phyloP scores from a whole-genome alignment of 148 eudicot genomes.

The Spergularia bocconei region DNA sequence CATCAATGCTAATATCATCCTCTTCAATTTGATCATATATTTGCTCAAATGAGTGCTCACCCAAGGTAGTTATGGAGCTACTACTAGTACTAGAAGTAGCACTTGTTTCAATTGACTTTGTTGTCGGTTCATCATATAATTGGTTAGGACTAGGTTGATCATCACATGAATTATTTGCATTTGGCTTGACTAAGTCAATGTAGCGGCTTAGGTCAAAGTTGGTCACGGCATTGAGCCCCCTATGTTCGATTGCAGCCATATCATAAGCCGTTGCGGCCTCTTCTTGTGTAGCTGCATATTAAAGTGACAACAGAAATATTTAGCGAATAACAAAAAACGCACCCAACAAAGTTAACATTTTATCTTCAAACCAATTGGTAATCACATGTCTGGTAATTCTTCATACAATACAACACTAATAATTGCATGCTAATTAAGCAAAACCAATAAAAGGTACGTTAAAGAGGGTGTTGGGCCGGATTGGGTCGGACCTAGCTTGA shows the following conservation, averaged over 20 bases:
- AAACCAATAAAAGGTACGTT: no score
- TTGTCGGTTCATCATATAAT: background rate
- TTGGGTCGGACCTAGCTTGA: no score
- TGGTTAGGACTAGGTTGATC: slow-evolving; percentile 19
- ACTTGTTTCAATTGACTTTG: slow-evolving; percentile 9
- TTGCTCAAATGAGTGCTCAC: slow-evolving; percentile 8
- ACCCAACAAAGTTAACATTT: background rate
- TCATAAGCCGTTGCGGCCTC: slow-evolving; percentile 85
- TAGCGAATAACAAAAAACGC: no score
- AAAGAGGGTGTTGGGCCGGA: no score
- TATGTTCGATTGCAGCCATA: slow-evolving; percentile 72
- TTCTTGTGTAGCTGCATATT: slow-evolving; percentile 70
- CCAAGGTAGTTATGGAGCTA: slow-evolving; percentile 4
- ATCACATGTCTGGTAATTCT: no score
- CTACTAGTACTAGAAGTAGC: slow-evolving; percentile 16
- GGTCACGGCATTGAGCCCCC: slow-evolving; percentile 80
- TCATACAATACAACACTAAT: no score
- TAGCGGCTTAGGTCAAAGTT: slow-evolving; percentile 81
- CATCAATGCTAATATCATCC: slow-evolving; percentile 21
- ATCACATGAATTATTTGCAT: slow-evolving; percentile 28
- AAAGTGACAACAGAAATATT: background rate
- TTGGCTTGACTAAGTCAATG: slow-evolving; percentile 55
- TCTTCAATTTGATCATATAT: slow-evolving; percentile 10
- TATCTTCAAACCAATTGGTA: no score
- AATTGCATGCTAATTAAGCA: no score